Evolutionary conservation across 345 rosid species (phyloP).

Genomic region (Syzygium aqueum): DNA sequence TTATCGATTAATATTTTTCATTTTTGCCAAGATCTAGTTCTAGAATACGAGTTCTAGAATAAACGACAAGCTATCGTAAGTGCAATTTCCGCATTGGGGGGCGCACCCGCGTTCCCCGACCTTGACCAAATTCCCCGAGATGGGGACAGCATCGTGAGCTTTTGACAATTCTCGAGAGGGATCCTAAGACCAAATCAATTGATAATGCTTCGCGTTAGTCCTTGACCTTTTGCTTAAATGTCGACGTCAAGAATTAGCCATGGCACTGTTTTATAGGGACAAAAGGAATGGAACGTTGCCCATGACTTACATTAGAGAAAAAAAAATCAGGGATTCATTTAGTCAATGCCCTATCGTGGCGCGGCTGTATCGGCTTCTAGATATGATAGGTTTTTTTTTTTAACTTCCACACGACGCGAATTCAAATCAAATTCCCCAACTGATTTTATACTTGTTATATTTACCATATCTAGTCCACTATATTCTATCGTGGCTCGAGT

Average conservation of each 20-base stretch:
- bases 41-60: not conserved
- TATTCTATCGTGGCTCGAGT: no score
- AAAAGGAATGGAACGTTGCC: not conserved
- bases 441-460: no score
- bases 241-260: not conserved
- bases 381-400: no score
- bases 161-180: not conserved
- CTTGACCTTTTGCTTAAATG: not conserved
- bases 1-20: no score
- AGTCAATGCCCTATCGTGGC: no score
- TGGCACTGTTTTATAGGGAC: not conserved
- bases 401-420: no score
- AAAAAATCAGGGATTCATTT: no score
- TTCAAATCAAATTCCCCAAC: no score
- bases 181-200: not conserved
- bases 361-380: no score
- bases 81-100: not conserved
- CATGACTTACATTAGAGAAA: not conserved
- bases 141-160: fast-evolving
- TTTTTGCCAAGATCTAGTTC: not conserved
- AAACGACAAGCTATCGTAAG: not conserved
- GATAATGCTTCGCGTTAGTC: not conserved
- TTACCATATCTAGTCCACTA: no score
- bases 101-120: not conserved
- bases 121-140: not conserved